Conservation (phyloP, 805 yeast species). For the Pichia ethanolica region DNA sequence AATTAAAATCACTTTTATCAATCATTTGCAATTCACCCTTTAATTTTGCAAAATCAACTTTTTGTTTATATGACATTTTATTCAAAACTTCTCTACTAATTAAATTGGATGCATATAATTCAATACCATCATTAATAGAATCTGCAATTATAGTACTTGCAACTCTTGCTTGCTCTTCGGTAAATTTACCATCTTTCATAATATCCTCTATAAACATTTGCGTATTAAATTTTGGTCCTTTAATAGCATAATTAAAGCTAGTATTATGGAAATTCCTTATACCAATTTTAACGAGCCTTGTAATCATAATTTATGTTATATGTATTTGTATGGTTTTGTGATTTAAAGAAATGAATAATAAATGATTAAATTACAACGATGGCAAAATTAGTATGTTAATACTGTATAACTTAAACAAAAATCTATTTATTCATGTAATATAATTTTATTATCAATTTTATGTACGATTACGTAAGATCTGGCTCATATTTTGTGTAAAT, state of each 20-base stretch:
- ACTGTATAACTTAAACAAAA: too few relatives aligned
- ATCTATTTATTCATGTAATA: too few relatives aligned
- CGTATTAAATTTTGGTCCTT: constrained; percentile 56
- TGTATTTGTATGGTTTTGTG: too few relatives aligned
- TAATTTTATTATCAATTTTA: too few relatives aligned
- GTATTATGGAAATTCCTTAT: background rate
- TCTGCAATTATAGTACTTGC: constrained; percentile 66
- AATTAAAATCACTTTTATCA: constrained; percentile 79
- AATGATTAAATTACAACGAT: too few relatives aligned
- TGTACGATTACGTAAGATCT: too few relatives aligned
- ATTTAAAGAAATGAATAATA: too few relatives aligned
- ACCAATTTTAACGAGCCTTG: background rate
- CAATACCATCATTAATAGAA: constrained; percentile 76
- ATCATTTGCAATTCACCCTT: constrained; percentile 85
- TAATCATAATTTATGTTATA: too few relatives aligned
- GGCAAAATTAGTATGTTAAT: too few relatives aligned
- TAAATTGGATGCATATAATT: constrained; percentile 63
- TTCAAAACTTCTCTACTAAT: constrained; percentile 82
- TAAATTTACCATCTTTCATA: constrained; percentile 58
- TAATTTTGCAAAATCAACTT: constrained; percentile 91
- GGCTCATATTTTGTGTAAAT: too few relatives aligned
- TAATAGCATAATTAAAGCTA: background rate
- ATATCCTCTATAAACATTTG: constrained; percentile 62
- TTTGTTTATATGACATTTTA: constrained; percentile 86
- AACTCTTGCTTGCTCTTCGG: constrained; percentile 67